These are phyloP conservation scores for Elsinoe batatas DNA, from an alignment of 2,329 filamentous ascomycete species.

Conservation along the genomic window DNA sequence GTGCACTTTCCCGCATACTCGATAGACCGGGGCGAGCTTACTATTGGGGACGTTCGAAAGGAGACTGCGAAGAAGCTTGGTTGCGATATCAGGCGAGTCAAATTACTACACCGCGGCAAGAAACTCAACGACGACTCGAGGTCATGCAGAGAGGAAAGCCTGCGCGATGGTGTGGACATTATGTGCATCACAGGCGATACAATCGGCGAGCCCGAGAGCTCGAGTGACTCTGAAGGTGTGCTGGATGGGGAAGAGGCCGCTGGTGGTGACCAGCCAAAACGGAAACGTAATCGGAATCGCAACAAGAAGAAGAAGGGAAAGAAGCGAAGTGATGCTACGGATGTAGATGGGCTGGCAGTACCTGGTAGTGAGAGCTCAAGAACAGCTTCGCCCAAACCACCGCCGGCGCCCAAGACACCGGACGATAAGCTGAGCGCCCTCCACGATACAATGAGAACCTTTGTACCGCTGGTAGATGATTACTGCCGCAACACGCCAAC, in stretches of 20 bases:
- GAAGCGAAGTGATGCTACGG: constrained; percentile 21
- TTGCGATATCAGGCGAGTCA: constrained; percentile 49
- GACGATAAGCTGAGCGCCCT: constrained; percentile 60
- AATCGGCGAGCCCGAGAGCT: constrained; percentile 32
- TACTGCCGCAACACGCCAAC: constrained; percentile 54
- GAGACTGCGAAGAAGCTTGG: constrained; percentile 59
- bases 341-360: constrained; percentile 28
- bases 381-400: constrained; percentile 32
- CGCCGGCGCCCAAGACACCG: constrained; percentile 34
- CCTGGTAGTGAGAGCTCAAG: constrained; percentile 22
- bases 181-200: constrained; percentile 48
- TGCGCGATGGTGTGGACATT: constrained; percentile 51
- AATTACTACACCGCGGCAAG: constrained; percentile 63
- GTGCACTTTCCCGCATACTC: constrained; percentile 65
- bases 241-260: constrained; percentile 26
- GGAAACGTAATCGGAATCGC: constrained; percentile 31
- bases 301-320: constrained; percentile 40
- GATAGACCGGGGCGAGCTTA: constrained; percentile 63
- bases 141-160: constrained; percentile 49
- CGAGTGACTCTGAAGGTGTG: constrained; percentile 34
- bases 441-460: constrained; percentile 51
- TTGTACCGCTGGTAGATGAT: constrained; percentile 54
- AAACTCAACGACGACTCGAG: constrained; percentile 55
- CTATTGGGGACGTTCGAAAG: constrained; percentile 55
- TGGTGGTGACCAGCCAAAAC: constrained; percentile 29